Base-by-base conservation (phyloP, 371 early-diverging fungal species). In the Apophysomyces trapeziformis region DNA sequence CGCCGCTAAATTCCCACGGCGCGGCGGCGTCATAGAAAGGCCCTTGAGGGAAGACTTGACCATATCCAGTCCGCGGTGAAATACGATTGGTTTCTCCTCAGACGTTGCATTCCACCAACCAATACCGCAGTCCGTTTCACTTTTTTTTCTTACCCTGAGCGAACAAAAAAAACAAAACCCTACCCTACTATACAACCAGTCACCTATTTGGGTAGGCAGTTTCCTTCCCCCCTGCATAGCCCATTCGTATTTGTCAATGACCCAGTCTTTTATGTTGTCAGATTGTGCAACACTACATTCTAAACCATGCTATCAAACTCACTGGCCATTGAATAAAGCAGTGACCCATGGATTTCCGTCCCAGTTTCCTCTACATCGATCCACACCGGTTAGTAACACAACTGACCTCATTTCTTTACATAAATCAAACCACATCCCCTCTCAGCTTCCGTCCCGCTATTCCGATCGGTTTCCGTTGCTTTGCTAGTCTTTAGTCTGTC, bases 211-310 rank as follows among this genome's bases (percentile, higher is more conserved):
- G 54, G 32, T 50, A 50, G 18, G 32, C 32, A 2, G 32, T 26
- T 26, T 26, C 32, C 32, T 26, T n/a, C 5, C 21, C 21, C 7
- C 54, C 54, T 50, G 54, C 54, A 50, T 50, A 11, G 11, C 21
- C 54, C 21, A 50, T 50, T 50, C 54, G 54, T 50, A 50, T 50
- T 50, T 21, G 54, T 50, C 54, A 50, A 21, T 50, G 54, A 50
- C 54, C 54, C 54, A 50, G 54, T 50, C 54, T 50, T 50, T 16
- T 9, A 26, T 50, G 21, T 21, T 16, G 54, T 26, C 32, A 26
- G 32, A 50, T n/a, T 50, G 9, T 21, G 54, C 21, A 18, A 26
- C 21, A 50, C 54, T 26, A 26, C 32, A 26, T 26, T 26, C 32
- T 26, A 26, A 26, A 26, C 32, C 32, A 26, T 26, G 32, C 32